Evolutionary conservation across 192 early-diverging fungal genomes (phyloP), one percentile per base, ranked within the genome.

Genomic region (Umbelopsis sp.): DNA sequence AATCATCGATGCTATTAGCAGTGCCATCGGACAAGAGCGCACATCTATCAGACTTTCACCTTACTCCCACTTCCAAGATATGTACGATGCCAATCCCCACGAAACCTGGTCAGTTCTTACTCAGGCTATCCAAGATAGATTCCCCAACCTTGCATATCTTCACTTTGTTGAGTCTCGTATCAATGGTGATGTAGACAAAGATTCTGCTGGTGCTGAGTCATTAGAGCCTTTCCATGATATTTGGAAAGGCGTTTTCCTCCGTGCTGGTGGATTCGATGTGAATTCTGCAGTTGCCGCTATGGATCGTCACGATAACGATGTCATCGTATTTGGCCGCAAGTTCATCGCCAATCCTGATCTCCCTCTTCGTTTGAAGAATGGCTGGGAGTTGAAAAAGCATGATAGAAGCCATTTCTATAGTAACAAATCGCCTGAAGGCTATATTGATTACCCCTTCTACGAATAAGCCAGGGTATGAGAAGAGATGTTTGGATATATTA

Each of bases 11-110:
- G 73, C 69, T 1, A 82, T 91, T 4, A 87, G 94, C 22, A 24
- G 38, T 47, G 56, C 70, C 14, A 82, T 85, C 51, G 93, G 93
- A 91, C 92, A 93, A 2, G 71, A 75, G 8, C 43, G 73, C 17
- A 72, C 70, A 2, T 36, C 41, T 20, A 45, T 74, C 32, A 44
- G 73, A 14, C 44, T 76, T n/a, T 76, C 74, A 7, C 77, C 74
- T 16, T 78, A 52, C 44, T 71, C 68, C 21, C 66, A 34, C 11
- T 78, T 78, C 68, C 73, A 76, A 32, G 77, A 70, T 26, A 76
- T 78, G 77, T 16, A 71, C 21, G 73, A 78, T 36, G 77, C 79
- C 24, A 59, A 47, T 7, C 65, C 73, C 1, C 41, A 59, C 11
- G 70, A 70, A 29, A 77, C 75, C 3, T 78, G 77, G 77, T 59